Evolutionary conservation across 352 stramenopile species (phyloP).

Genomic region (Thalassiosira exigua): DNA sequence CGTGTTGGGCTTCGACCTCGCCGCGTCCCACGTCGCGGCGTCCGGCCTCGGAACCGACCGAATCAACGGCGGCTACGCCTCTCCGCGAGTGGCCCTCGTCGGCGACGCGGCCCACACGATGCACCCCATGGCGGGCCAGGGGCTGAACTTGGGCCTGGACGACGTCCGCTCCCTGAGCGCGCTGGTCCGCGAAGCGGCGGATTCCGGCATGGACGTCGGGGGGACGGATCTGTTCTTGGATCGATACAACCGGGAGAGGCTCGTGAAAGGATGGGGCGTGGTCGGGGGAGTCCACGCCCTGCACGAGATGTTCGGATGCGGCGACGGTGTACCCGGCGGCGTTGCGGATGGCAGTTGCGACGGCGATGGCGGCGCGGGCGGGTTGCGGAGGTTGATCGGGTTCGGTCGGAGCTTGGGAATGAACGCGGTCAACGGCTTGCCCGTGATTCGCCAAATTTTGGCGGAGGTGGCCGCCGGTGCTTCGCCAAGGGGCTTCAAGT

Average conservation of each 20-base stretch:
- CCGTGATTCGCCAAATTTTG: no score
- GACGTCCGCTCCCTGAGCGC: slow-evolving; percentile 85
- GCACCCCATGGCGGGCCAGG: slow-evolving; percentile 95
- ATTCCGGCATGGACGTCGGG: slow-evolving; percentile 75
- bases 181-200: slow-evolving; percentile 62
- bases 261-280: slow-evolving; percentile 60
- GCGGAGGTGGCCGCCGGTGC: no score
- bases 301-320: slow-evolving; percentile 69
- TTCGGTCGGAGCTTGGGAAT: no score
- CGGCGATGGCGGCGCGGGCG: no score
- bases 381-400: no score
- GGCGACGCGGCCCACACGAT: slow-evolving; percentile 96
- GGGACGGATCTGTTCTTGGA: slow-evolving; percentile 63
- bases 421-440: no score
- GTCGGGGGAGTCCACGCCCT: slow-evolving; percentile 74
- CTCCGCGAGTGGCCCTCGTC: slow-evolving; percentile 87
- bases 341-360: no score
- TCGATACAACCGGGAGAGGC: slow-evolving; percentile 69
- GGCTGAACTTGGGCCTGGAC: slow-evolving; percentile 93
- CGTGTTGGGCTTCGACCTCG: slow-evolving; percentile 56
- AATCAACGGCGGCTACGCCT: slow-evolving; percentile 31
- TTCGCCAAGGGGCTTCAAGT: no score
- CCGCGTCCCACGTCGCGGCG: slow-evolving; percentile 43
- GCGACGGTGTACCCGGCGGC: slow-evolving; percentile 32
- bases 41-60: slow-evolving; percentile 35